These are phyloP conservation scores for Cardamine chenopodiifolia DNA, from an alignment of 345 rosid species.

Conservation along the genomic window DNA sequence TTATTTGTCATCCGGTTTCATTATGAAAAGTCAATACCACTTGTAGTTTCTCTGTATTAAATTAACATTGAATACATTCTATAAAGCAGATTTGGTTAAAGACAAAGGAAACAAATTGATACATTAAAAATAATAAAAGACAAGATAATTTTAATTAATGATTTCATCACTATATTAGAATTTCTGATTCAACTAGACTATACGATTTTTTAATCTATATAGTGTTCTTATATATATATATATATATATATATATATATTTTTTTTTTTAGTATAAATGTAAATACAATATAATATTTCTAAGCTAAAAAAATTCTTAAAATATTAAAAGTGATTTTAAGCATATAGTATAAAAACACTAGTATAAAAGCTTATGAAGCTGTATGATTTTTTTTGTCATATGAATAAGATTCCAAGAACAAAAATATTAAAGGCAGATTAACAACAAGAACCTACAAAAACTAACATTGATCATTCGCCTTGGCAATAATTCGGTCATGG, in stretches of 20 bases:
- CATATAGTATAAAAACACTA: not conserved
- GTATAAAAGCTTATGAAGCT: not conserved
- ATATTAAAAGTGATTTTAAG: not conserved
- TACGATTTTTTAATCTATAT: not conserved
- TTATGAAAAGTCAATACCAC: slow-evolving; percentile 28
- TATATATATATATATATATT: too few species aligned
- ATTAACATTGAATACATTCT: not conserved
- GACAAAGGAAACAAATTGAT: not conserved
- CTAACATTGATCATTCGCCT: not conserved
- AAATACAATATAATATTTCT: not conserved
- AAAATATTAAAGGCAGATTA: not conserved
- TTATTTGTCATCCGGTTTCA: not conserved
- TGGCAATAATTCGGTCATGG: not conserved
- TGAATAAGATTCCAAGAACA: not conserved
- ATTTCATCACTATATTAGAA: not conserved
- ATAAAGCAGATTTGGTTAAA: not conserved
- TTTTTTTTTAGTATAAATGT: not conserved
- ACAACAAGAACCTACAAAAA: not conserved
- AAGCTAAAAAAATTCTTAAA: not conserved
- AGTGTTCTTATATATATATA: too few species aligned
- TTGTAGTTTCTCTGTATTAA: not conserved
- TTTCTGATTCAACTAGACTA: not conserved
- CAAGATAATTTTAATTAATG: not conserved
- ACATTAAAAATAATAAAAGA: not conserved
- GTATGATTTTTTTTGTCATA: not conserved